These are phyloP conservation scores for Cutaneotrichosporon sp. DNA, from an alignment of 1,284 basidiomycete species.

Conservation along the genomic window DNA sequence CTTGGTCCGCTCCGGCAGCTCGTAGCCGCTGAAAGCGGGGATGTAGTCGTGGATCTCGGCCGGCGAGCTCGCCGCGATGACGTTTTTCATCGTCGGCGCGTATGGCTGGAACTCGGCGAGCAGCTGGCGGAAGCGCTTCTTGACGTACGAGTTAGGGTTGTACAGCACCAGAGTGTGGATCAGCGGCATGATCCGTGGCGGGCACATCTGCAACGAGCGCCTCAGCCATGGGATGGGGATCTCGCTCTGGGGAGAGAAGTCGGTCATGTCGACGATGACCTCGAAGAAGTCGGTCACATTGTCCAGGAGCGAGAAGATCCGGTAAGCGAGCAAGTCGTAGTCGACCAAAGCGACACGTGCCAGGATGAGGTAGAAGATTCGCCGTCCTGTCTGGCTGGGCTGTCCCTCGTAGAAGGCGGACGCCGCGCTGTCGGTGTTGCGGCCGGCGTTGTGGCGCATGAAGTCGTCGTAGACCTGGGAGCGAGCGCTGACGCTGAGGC, in stretches of 20 bases:
- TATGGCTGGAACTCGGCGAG: constrained; percentile 66
- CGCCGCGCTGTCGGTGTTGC: constrained; percentile 64
- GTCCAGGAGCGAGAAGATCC: constrained; percentile 70
- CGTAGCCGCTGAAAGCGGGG: constrained; percentile 55
- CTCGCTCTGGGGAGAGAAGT: constrained; percentile 72
- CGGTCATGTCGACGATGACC: constrained; percentile 78
- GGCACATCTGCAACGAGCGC: constrained; percentile 74
- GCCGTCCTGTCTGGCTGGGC: constrained; percentile 53
- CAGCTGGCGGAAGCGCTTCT: constrained; percentile 67
- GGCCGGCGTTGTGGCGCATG: constrained; percentile 67
- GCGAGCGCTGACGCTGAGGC: constrained; percentile 59
- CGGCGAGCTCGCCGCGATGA: constrained; percentile 58
- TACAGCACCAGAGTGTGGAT: constrained; percentile 64
- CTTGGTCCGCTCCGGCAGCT: constrained; percentile 47
- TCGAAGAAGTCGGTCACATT: constrained; percentile 60
- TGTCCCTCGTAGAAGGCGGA: constrained; percentile 69
- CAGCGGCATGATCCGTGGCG: constrained; percentile 50
- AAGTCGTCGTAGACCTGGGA: constrained; percentile 58
- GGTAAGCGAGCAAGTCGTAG: constrained; percentile 78
- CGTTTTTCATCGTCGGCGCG: constrained; percentile 61
- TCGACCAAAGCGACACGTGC: constrained; percentile 81
- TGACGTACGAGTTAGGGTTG: constrained; percentile 74
- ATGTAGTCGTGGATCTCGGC: constrained; percentile 74
- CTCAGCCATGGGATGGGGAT: constrained; percentile 80
- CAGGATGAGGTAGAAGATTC: constrained; percentile 57